Percentiles rank a stretch among this genome's conserved stretches.
Evolutionary conservation across 148 eudicot genomes (phyloP).

Genomic region (Spergularia marina): DNA sequence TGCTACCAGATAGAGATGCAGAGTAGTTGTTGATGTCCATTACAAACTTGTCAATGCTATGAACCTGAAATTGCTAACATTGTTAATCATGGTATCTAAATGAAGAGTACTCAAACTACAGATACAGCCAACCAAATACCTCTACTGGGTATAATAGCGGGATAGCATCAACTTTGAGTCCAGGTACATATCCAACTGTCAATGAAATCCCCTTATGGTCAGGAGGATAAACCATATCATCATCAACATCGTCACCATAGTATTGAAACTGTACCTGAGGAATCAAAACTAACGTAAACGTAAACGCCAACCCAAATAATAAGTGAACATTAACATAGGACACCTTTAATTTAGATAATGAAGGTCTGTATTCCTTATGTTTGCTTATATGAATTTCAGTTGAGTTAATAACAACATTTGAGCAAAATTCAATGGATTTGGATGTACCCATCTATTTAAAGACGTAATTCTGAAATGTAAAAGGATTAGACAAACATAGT

Average conservation of each 20-base stretch:
- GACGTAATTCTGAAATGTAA: too few species aligned
- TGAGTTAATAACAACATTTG: too few species aligned
- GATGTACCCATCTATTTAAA: too few species aligned
- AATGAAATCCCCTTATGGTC: conserved; percentile 45
- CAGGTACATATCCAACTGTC: conserved; percentile 82
- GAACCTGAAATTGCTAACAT: conserved; percentile 24
- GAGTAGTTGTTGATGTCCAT: conserved; percentile 52
- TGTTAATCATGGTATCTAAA: neutral
- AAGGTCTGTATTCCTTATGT: too few species aligned
- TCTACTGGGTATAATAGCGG: conserved; percentile 31
- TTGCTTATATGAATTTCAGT: too few species aligned
- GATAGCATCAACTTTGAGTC: conserved; percentile 54
- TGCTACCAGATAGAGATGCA: conserved; percentile 48
- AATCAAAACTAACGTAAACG: neutral
- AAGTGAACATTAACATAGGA: too few species aligned
- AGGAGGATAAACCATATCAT: conserved; percentile 18
- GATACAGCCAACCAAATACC: conserved; percentile 15
- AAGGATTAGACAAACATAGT: too few species aligned
- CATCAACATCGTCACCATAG: conserved; percentile 37
- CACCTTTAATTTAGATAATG: too few species aligned
- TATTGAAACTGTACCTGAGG: conserved; percentile 29
- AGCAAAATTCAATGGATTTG: too few species aligned
- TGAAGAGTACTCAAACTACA: neutral
- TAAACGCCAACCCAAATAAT: too few species aligned
- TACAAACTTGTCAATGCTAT: conserved; percentile 56